Percentiles rank a stretch among this genome's conserved stretches.
Conservation (phyloP, 768 basidiomycete genomes). For the Auriscalpium vulgare region DNA sequence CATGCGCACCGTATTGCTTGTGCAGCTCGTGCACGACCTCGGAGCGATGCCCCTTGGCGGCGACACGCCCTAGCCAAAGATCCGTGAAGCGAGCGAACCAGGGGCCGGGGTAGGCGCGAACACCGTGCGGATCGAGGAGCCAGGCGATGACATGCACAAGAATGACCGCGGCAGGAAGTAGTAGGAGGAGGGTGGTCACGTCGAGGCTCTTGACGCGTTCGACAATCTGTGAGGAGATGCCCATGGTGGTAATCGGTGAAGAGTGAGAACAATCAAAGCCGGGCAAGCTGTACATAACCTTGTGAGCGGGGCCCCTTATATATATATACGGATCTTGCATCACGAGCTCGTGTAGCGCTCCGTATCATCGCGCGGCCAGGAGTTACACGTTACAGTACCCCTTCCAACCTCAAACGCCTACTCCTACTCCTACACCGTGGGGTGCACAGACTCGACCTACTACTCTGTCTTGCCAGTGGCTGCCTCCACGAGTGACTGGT, state of each 20-base stretch:
- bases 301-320: too few species aligned
- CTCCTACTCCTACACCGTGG: too few species aligned
- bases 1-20: slow-evolving; percentile 34
- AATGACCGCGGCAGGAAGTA: slow-evolving; percentile 14
- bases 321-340: too few species aligned
- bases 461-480: too few species aligned
- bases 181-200: neutral
- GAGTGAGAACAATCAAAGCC: neutral
- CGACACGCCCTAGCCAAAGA: slow-evolving; percentile 30
- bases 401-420: too few species aligned
- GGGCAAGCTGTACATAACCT: too few species aligned
- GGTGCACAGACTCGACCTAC: too few species aligned
- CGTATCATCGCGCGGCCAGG: too few species aligned
- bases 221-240: neutral
- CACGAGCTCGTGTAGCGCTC: too few species aligned
- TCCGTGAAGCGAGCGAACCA: slow-evolving; percentile 28
- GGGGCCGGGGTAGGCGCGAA: slow-evolving; percentile 34
- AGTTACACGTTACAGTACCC: too few species aligned
- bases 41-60: slow-evolving; percentile 27
- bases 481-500: too few species aligned
- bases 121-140: slow-evolving; percentile 22
- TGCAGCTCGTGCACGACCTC: slow-evolving; percentile 32
- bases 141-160: slow-evolving; percentile 27
- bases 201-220: neutral
- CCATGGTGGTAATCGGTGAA: neutral